Base-by-base conservation (phyloP, 257 asterid species). In the Petunia secreta region DNA sequence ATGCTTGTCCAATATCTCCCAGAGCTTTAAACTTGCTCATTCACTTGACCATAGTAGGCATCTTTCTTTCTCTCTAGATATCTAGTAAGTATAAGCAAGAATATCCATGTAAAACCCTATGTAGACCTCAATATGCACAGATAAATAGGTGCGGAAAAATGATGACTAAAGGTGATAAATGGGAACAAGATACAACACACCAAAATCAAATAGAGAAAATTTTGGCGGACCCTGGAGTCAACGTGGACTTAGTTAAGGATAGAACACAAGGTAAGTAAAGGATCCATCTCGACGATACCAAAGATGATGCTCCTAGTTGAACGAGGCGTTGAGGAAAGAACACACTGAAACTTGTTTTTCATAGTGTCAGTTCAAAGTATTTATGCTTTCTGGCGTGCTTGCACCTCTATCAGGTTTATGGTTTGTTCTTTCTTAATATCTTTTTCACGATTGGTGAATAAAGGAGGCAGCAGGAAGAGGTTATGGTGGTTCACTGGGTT, bases 251-350 rank as follows among this genome's bases (percentile, higher is more conserved):
- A 4, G 25, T 63, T 37, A 63, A 63, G 69, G 46, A 11, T 44
- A 63, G 3, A 63, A 63, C 46, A 63, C 16, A 2, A 63, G 10
- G 59, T 43, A 37, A 63, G 6, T 63, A 37, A 63, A 14, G 46
- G 46, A 10, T 63, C 69, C 9, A 15, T 41, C 36, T 37, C 25
- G 16, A 11, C n/a, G 3, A 63, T 62, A 36, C 41, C 71, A 65
- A 65, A 65, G 74, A 39, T 38, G 74, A 65, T 14, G 52, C 50
- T 65, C 74, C 48, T 65, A 65, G 34, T 43, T 14, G 75, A 7
- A 15, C 1, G 41, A 41, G 75, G 15, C 54, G 38, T 41, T 41
- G 53, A 40, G 75, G 54, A 65, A 65, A 65, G 73, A 65, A 15
- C 74, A 39, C 74, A 15, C 53, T 40, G 6, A 65, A 65, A 40